phyloP scores from a whole-genome alignment of 2,329 filamentous ascomycete species.

The Talaromyces sp. region DNA sequence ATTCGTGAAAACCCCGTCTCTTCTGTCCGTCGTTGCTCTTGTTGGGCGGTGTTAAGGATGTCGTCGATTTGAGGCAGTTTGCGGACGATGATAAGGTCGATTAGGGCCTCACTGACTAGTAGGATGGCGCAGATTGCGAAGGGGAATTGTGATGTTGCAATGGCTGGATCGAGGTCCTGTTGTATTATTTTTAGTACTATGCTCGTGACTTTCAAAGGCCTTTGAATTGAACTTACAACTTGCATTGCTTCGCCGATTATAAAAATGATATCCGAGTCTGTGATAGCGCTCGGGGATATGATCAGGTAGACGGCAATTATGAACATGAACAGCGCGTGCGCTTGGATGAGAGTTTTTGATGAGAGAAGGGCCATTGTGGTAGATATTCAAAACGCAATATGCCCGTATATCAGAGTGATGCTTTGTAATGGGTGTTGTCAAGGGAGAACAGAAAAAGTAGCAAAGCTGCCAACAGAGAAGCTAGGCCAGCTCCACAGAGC shows the following conservation, averaged over 20 bases:
- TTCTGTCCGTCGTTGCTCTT: constrained; percentile 43
- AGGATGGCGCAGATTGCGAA: constrained; percentile 65
- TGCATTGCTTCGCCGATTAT: constrained; percentile 79
- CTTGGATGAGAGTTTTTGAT: constrained; percentile 72
- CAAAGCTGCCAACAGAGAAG: background rate
- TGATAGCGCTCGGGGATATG: constrained; percentile 63
- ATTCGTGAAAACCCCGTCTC: constrained; percentile 52
- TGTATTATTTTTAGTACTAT: background rate
- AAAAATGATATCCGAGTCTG: constrained; percentile 74
- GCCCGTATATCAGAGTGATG: background rate
- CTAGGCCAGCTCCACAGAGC: background rate
- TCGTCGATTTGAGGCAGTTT: constrained; percentile 60
- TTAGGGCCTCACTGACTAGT: constrained; percentile 58
- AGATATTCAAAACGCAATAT: background rate
- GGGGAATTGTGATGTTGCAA: constrained; percentile 64
- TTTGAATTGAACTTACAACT: constrained; percentile 55
- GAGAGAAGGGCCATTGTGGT: constrained; percentile 73
- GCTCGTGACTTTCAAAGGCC: background rate
- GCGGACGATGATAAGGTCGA: constrained; percentile 60
- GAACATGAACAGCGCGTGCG: constrained; percentile 76
- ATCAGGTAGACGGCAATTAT: constrained; percentile 80
- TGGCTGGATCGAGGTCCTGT: constrained; percentile 54
- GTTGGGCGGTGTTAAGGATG: constrained; percentile 36
- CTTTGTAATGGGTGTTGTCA: background rate
- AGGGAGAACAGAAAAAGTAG: background rate